Percentiles rank a stretch among this genome's conserved stretches.
Evolutionary conservation across 192 early-diverging fungal genomes (phyloP).

Genomic region (Backusella tarrabulga): DNA sequence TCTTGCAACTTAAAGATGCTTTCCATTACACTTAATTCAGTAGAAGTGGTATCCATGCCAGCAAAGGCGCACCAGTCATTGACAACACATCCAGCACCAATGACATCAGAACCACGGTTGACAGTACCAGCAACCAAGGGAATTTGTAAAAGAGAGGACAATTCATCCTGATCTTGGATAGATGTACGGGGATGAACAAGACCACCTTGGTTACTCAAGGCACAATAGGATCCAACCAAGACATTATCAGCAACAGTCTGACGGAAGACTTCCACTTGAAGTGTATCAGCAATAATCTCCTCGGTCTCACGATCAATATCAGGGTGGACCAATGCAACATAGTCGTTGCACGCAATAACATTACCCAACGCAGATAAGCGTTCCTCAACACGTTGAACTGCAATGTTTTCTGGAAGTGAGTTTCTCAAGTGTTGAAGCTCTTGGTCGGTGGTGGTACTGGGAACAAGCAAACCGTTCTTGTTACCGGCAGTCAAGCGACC

Average conservation of each 20-base stretch:
- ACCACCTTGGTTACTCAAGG: constrained; percentile 97
- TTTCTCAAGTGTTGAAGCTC: constrained; percentile 97
- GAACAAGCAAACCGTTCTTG: constrained; percentile 91
- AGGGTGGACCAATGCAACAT: constrained; percentile 97
- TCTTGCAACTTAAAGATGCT: constrained; percentile 99
- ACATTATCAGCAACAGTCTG: constrained; percentile 99
- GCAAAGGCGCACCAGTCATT: constrained; percentile 99
- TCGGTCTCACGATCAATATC: constrained; percentile 98
- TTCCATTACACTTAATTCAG: constrained; percentile 96
- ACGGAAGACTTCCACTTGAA: constrained; percentile 97
- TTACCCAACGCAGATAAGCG: constrained; percentile 96
- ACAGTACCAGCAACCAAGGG: constrained; percentile 98
- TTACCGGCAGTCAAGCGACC: constrained; percentile 95
- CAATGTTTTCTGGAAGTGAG: constrained; percentile 89
- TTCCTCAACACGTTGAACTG: constrained; percentile 98
- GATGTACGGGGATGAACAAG: constrained; percentile 94
- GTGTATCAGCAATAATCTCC: constrained; percentile 98
- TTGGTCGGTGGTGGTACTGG: constrained; percentile 94
- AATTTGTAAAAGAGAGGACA: constrained; percentile 94
- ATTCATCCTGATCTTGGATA: constrained; percentile 96
- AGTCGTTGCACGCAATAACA: constrained; percentile 99
- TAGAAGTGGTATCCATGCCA: constrained; percentile 93
- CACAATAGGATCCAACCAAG: constrained; percentile 92
- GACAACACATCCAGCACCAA: constrained; percentile 95
- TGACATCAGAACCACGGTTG: constrained; percentile 97